Evolutionary conservation across 2,329 filamentous ascomycete genomes (phyloP).

Genomic region (Fusarium solani-melongenae): DNA sequence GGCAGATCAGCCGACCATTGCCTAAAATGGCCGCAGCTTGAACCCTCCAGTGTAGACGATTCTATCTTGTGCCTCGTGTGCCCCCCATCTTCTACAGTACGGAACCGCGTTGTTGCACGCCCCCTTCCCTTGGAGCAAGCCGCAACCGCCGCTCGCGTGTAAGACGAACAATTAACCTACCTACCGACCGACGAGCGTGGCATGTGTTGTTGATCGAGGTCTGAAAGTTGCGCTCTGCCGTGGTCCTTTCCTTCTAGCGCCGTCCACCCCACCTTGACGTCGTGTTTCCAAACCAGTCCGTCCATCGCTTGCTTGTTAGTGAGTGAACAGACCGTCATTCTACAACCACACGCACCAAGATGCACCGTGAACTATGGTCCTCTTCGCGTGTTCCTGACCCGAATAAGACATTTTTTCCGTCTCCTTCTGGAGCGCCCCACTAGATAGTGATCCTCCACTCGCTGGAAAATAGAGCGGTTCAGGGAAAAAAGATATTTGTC

Average conservation of each 20-base stretch:
- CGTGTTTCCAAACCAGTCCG: constrained; percentile 4
- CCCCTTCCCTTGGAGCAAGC: background rate
- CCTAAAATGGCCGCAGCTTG: constrained; percentile 6
- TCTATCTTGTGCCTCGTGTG: background rate
- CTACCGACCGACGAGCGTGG: background rate
- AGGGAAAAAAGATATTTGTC: background rate
- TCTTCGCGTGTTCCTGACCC: constrained; percentile 1
- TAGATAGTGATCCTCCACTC: background rate
- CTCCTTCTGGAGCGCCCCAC: background rate
- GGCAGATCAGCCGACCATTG: constrained; percentile 29
- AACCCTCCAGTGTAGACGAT: constrained; percentile 1
- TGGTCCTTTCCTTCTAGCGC: background rate
- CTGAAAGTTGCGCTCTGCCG: background rate
- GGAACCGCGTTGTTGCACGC: constrained; percentile 13
- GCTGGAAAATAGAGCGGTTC: background rate
- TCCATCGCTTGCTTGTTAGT: constrained; percentile 6
- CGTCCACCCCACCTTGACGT: constrained; percentile 17
- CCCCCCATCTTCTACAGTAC: background rate
- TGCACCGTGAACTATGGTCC: constrained; percentile 3
- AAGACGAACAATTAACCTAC: background rate
- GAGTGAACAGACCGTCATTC: background rate
- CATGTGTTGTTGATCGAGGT: background rate
- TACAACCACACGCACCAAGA: background rate
- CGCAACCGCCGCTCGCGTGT: background rate
- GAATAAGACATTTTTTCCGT: background rate